Evolutionary conservation across 106 monocot genomes (phyloP).

Genomic region (Dactylorhiza incarnata): DNA sequence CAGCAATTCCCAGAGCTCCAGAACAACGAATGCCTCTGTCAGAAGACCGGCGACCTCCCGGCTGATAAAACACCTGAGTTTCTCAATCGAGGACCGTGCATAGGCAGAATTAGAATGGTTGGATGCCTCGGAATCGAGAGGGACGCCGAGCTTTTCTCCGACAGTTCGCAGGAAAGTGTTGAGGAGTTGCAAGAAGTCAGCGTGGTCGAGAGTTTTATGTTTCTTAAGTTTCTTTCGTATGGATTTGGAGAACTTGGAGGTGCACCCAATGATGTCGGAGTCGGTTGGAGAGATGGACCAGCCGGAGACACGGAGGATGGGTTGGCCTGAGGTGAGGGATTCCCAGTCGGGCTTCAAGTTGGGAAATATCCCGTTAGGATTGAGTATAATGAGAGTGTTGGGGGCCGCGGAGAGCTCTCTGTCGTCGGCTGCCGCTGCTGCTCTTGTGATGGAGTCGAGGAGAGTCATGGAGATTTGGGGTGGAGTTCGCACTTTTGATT

Average conservation of each 20-base stretch:
- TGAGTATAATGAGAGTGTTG: conserved; percentile 44
- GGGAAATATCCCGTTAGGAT: conserved; percentile 28
- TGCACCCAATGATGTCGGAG: conserved; percentile 13
- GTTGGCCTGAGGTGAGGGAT: conserved; percentile 9
- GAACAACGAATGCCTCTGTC: conserved; percentile 27
- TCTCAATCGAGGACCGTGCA: conserved; percentile 11
- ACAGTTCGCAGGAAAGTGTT: conserved; percentile 18
- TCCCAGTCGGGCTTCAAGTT: conserved; percentile 14
- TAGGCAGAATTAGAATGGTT: neutral
- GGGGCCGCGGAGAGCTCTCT: conserved; percentile 2
- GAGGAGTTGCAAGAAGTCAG: conserved; percentile 21
- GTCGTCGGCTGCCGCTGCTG: conserved; percentile 19
- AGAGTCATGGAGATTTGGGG: conserved; percentile 28
- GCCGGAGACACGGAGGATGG: conserved; percentile 26
- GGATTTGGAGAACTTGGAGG: conserved; percentile 13
- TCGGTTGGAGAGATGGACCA: conserved; percentile 30
- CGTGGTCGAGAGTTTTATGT: conserved; percentile 13
- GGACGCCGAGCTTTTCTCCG: conserved; percentile 4
- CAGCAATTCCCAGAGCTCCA: conserved; percentile 43
- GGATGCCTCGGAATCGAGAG: neutral
- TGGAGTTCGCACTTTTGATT: neutral
- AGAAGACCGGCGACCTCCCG: conserved; percentile 25
- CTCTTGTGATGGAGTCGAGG: conserved; percentile 42
- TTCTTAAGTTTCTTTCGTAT: conserved; percentile 28
- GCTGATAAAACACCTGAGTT: conserved; percentile 21